A percentile compares a stretch with the other conserved stretches of the same genome.
These are phyloP conservation scores for Termitomyces sp. DNA, from an alignment of 768 basidiomycete species.

Conservation along the genomic window DNA sequence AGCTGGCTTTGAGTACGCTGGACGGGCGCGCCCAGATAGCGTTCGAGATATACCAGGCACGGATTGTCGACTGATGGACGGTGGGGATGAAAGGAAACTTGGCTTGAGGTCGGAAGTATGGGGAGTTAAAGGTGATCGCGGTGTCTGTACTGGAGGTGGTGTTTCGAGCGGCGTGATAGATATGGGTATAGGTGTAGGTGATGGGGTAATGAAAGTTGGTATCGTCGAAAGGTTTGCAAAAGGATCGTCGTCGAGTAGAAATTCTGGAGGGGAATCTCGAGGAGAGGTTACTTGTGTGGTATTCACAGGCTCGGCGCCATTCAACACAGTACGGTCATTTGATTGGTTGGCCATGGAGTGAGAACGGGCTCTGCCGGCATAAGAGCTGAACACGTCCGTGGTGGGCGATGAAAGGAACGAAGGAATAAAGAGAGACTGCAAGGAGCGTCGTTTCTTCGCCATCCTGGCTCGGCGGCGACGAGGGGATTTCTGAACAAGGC, in stretches of 20 bases:
- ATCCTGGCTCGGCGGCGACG: constrained; percentile 24
- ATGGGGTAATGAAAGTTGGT: constrained; percentile 11
- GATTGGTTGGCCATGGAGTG: constrained; percentile 19
- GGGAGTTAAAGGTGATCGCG: constrained; percentile 26
- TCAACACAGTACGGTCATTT: constrained; percentile 4
- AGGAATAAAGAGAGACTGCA: constrained; percentile 49
- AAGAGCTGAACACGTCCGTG: constrained; percentile 12
- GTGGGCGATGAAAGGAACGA: constrained; percentile 35
- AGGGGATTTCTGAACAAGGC: constrained; percentile 3
- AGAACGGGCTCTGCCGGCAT: constrained; percentile 19
- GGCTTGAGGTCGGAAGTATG: constrained; percentile 10
- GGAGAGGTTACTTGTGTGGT: constrained; percentile 18
- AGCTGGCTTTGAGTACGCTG: constrained; percentile 45
- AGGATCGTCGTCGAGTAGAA: constrained; percentile 68
- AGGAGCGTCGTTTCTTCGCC: constrained; percentile 49
- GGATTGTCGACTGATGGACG: constrained; percentile 5
- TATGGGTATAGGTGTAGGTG: constrained; percentile 7
- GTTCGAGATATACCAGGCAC: constrained; percentile 14
- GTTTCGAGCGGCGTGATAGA: constrained; percentile 12
- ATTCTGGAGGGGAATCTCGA: constrained; percentile 32
- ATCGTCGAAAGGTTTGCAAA: constrained; percentile 57
- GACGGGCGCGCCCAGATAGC: constrained; percentile 21
- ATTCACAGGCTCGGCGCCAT: constrained; percentile 4
- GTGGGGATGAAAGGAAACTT: constrained; percentile 14
- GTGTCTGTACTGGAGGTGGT: constrained; percentile 13